phyloP scores from a whole-genome alignment of 1,139 yeast genomes.

The Waltiozyma sp. region DNA sequence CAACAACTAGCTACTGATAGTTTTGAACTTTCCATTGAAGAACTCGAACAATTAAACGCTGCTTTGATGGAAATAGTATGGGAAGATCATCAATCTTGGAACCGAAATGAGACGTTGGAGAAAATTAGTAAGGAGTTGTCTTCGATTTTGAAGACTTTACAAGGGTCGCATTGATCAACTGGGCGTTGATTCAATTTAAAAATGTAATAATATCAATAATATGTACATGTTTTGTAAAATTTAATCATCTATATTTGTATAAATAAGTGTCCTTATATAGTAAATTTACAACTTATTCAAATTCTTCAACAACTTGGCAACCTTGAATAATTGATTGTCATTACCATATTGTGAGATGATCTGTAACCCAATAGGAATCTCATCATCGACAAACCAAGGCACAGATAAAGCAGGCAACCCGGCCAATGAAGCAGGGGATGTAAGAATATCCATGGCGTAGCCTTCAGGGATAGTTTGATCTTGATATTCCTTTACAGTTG shows the following conservation, averaged over 20 bases:
- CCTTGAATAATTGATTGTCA: conserved; percentile 48
- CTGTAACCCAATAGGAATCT: conserved; percentile 57
- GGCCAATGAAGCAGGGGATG: conserved; percentile 85
- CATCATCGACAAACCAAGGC: conserved; percentile 36
- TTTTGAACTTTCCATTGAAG: conserved; percentile 47
- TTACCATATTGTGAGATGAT: conserved; percentile 80
- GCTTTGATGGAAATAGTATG: conserved; percentile 65
- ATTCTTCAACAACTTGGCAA: conserved; percentile 12
- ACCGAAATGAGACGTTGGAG: conserved; percentile 35
- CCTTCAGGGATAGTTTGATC: conserved; percentile 42
- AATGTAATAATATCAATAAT: no score
- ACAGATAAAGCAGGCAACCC: conserved; percentile 80
- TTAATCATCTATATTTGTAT: not conserved
- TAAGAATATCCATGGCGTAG: conserved; percentile 72
- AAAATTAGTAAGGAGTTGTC: conserved; percentile 13
- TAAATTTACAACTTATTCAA: conserved; percentile 1
- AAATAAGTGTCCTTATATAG: not conserved
- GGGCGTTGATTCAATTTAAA: not conserved
- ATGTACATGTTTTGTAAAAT: not conserved
- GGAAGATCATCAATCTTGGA: conserved; percentile 57
- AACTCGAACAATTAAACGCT: conserved; percentile 65
- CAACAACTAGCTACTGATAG: conserved; percentile 29
- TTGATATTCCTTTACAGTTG: conserved; percentile 35
- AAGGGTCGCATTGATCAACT: not conserved
- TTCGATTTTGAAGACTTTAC: not conserved